Percentiles rank a stretch among this genome's conserved stretches.
Evolutionary conservation across 2,329 filamentous ascomycete species (phyloP).

Genomic region (Ophiocordyceps camponoti-rufipedis): DNA sequence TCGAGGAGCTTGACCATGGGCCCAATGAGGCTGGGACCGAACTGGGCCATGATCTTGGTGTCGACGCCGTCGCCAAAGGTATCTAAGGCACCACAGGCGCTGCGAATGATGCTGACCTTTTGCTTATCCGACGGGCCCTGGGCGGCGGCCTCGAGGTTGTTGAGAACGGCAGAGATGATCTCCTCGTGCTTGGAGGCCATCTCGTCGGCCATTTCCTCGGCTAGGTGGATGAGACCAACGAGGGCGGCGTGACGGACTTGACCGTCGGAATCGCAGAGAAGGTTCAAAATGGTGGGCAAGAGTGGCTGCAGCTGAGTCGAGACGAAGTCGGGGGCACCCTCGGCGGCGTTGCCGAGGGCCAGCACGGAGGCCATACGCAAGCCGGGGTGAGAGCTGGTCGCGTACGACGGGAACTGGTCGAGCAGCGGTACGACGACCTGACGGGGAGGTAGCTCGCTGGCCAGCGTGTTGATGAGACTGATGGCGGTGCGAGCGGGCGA

Average conservation of each 20-base stretch:
- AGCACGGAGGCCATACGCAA: conserved; percentile 82
- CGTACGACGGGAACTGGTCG: conserved; percentile 68
- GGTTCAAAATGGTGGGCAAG: conserved; percentile 65
- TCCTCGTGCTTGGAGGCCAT: conserved; percentile 70
- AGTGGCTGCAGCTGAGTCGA: conserved; percentile 78
- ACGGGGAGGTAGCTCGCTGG: conserved; percentile 74
- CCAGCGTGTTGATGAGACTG: conserved; percentile 73
- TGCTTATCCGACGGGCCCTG: conserved; percentile 52
- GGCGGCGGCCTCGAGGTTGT: conserved; percentile 72
- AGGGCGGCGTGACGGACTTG: conserved; percentile 76
- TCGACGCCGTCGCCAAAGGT: conserved; percentile 83
- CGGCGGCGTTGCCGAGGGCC: conserved; percentile 81
- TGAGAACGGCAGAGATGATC: conserved; percentile 67
- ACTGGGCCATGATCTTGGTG: conserved; percentile 53
- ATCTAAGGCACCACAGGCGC: conserved; percentile 78
- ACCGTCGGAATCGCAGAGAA: conserved; percentile 69
- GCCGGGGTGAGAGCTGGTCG: conserved; percentile 53
- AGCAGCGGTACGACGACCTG: conserved; percentile 89
- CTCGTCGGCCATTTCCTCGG: conserved; percentile 85
- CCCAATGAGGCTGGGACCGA: conserved; percentile 66
- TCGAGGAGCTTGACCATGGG: conserved; percentile 70
- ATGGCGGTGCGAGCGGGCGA: conserved; percentile 75
- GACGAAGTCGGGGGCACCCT: conserved; percentile 94
- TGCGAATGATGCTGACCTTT: conserved; percentile 72
- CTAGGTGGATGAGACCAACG: conserved; percentile 73